Percentiles rank a stretch among this genome's conserved stretches.
phyloP scores from a whole-genome alignment of 352 stramenopile species.

The Phytopythium ostracodes region DNA sequence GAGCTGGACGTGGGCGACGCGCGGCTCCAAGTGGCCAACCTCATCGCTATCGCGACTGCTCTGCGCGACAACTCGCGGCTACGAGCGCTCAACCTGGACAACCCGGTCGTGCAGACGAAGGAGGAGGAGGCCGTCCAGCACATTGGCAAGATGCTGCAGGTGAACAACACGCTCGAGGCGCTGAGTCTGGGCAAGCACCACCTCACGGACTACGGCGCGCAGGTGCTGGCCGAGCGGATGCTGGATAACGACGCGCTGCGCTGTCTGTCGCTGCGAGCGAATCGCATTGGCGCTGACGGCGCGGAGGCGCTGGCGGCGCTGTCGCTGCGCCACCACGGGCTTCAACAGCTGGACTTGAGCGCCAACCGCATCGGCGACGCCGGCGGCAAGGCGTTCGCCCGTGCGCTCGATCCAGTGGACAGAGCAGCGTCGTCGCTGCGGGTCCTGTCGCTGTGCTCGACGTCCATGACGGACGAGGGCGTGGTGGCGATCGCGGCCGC shows the following conservation, averaged over 20 bases:
- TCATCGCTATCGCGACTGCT: constrained; percentile 58
- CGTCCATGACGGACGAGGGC: constrained; percentile 53
- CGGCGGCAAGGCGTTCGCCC: constrained; percentile 48
- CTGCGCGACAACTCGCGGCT: constrained; percentile 41
- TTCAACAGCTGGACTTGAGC: constrained; percentile 56
- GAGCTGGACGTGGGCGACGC: constrained; percentile 58
- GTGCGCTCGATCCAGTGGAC: constrained; percentile 41
- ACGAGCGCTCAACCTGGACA: constrained; percentile 49
- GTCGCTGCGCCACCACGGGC: constrained; percentile 37
- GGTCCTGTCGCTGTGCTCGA: constrained; percentile 47
- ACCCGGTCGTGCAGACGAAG: constrained; percentile 46
- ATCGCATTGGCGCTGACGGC: constrained; percentile 58
- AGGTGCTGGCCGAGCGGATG: constrained; percentile 67
- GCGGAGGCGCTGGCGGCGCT: constrained; percentile 52
- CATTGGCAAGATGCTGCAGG: constrained; percentile 70
- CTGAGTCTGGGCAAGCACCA: constrained; percentile 71
- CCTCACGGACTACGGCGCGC: constrained; percentile 60
- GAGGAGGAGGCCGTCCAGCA: constrained; percentile 73
- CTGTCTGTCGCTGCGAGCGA: constrained; percentile 53
- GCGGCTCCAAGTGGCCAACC: constrained; percentile 51
- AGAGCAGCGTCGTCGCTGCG: constrained; percentile 14
- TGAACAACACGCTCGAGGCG: constrained; percentile 49
- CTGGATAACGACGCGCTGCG: constrained; percentile 62
- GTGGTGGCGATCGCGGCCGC: constrained; percentile 35
- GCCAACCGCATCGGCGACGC: constrained; percentile 63